Percentiles rank a stretch among this genome's conserved stretches.
Conservation (phyloP, 106 monocot species). For the Acorus gramineus region DNA sequence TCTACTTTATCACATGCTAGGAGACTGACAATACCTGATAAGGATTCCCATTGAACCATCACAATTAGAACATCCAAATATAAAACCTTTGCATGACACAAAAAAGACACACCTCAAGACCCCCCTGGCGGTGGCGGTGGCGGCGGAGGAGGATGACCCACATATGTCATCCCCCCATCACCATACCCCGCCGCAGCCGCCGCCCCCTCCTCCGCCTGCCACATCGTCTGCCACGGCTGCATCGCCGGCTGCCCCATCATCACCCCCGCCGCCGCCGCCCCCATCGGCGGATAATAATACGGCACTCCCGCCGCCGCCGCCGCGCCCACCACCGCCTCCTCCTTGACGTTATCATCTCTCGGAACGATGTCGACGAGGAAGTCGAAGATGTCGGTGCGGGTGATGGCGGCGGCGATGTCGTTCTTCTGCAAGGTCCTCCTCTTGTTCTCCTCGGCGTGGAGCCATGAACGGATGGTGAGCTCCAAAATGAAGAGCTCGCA, state of each 20-base stretch:
- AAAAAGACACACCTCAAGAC: too few species aligned
- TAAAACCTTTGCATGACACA: too few species aligned
- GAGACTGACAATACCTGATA: too few species aligned
- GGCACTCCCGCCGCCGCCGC: constrained; percentile 27
- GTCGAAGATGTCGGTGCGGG: constrained; percentile 60
- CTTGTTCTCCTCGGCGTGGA: constrained; percentile 88
- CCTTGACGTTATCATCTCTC: constrained; percentile 40
- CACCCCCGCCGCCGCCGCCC: constrained; percentile 12
- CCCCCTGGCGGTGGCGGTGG: not conserved
- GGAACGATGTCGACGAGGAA: constrained; percentile 54
- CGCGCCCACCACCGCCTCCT: constrained; percentile 10
- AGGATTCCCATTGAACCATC: too few species aligned
- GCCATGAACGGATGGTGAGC: constrained; percentile 82
- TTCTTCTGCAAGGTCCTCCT: constrained; percentile 69
- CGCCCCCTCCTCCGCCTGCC: constrained; percentile 29
- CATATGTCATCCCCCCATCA: constrained; percentile 12
- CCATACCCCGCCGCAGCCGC: not conserved
- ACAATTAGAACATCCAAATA: too few species aligned
- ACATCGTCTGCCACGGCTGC: constrained; percentile 33
- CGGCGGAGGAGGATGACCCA: constrained; percentile 16
- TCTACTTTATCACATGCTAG: too few species aligned
- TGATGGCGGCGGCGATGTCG: constrained; percentile 69
- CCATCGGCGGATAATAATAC: constrained; percentile 40
- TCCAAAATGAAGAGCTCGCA: constrained; percentile 87
- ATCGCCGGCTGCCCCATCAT: constrained; percentile 33